Conservation (phyloP, 768 basidiomycete genomes). For the Wakefieldia striispora region DNA sequence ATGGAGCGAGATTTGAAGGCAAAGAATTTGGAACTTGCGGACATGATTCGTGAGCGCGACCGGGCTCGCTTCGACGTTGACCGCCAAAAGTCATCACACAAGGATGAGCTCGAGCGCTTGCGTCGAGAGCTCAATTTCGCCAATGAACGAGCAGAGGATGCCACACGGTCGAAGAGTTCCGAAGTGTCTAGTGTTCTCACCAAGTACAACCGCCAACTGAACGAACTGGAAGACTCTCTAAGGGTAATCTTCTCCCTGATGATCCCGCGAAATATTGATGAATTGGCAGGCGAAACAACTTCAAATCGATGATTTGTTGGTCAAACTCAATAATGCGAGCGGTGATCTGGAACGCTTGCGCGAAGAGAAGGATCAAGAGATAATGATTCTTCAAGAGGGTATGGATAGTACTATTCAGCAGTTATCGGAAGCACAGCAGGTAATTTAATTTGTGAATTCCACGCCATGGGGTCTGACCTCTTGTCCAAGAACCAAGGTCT, state of each 20-base stretch:
- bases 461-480: neutral
- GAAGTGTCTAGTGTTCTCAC: conserved; percentile 85
- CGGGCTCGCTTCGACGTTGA: conserved; percentile 95
- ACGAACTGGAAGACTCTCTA: conserved; percentile 94
- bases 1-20: conserved; percentile 98
- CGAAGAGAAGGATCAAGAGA: conserved; percentile 97
- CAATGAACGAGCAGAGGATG: conserved; percentile 97
- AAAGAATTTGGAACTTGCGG: conserved; percentile 98
- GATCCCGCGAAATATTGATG: conserved; percentile 11
- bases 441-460: conserved; percentile 29
- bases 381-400: conserved; percentile 91
- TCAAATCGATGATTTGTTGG: conserved; percentile 90
- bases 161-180: conserved; percentile 84
- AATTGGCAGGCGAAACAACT: conserved; percentile 80
- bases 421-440: conserved; percentile 83
- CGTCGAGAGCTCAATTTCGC: conserved; percentile 92
- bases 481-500: conserved; percentile 72
- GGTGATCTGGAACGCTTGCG: conserved; percentile 77
- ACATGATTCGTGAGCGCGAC: conserved; percentile 98
- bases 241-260: conserved; percentile 50
- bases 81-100: conserved; percentile 88
- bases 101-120: conserved; percentile 90
- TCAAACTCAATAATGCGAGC: conserved; percentile 71
- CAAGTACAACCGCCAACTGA: conserved; percentile 95
- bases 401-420: conserved; percentile 91